Percentiles rank a stretch among this genome's conserved stretches.
Evolutionary conservation across 495 filamentous ascomycete genomes (phyloP).

Genomic region (Neohortaea acidophila): DNA sequence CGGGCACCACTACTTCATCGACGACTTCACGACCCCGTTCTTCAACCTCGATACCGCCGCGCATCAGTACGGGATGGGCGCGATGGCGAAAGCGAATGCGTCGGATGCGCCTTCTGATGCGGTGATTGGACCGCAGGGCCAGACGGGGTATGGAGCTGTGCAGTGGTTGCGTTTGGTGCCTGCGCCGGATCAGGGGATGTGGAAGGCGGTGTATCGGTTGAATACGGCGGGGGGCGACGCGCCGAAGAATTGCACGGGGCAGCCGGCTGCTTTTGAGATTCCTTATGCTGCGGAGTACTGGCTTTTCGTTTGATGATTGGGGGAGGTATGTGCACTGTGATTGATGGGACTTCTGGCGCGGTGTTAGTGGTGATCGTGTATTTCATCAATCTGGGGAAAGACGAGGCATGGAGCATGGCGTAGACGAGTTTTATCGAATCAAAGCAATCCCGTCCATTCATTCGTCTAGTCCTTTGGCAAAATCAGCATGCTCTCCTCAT

Average conservation of each 20-base stretch:
- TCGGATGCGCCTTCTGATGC: conserved; percentile 45
- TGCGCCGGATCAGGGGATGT: conserved; percentile 32
- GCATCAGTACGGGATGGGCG: conserved; percentile 41
- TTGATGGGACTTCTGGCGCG: no score
- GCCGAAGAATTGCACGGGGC: conserved; percentile 57
- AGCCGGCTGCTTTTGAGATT: conserved; percentile 46
- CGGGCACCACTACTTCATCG: conserved; percentile 71
- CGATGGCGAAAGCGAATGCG: conserved; percentile 35
- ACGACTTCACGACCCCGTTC: conserved; percentile 48
- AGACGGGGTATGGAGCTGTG: conserved; percentile 51
- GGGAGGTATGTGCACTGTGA: no score
- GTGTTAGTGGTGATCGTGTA: no score
- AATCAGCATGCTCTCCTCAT: no score
- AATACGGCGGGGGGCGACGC: conserved; percentile 71
- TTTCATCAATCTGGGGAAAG: no score
- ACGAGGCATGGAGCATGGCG: no score
- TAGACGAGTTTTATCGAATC: no score
- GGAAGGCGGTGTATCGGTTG: conserved; percentile 70
- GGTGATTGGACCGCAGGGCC: conserved; percentile 31
- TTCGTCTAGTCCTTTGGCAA: no score
- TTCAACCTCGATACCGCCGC: conserved; percentile 57
- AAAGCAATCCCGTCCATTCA: no score
- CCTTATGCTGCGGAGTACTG: conserved; percentile 70
- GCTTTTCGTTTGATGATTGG: conserved; percentile 21
- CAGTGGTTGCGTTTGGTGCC: conserved; percentile 46